phyloP scores from a whole-genome alignment of 2,329 filamentous ascomycete genomes.

The Dactylellina cionopaga region DNA sequence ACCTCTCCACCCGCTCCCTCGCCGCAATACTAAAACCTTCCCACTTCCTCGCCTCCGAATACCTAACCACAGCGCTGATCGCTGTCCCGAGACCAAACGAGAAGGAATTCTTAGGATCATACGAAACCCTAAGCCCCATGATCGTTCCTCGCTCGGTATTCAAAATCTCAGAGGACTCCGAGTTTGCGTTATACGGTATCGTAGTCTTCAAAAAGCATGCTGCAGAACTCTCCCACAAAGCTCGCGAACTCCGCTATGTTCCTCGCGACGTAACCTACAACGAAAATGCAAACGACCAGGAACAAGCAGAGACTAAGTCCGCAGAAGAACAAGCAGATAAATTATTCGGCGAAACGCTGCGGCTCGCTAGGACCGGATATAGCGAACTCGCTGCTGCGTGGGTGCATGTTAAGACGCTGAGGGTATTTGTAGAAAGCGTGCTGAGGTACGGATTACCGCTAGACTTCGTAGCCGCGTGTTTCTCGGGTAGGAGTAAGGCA shows the following conservation, averaged over 20 bases:
- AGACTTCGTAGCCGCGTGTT: conserved; percentile 79
- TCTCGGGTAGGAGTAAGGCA: conserved; percentile 72
- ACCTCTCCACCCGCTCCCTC: conserved; percentile 92
- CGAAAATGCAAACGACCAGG: conserved; percentile 87
- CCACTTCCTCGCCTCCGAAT: conserved; percentile 87
- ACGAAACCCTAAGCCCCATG: conserved; percentile 89
- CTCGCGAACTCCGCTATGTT: conserved; percentile 91
- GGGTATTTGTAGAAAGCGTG: conserved; percentile 98
- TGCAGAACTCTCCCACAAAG: conserved; percentile 88
- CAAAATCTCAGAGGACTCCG: conserved; percentile 83
- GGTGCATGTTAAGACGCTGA: conserved; percentile 87
- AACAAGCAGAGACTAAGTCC: conserved; percentile 84
- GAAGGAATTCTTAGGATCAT: conserved; percentile 88
- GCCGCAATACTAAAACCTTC: conserved; percentile 85
- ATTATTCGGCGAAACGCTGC: conserved; percentile 89
- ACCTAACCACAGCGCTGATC: conserved; percentile 93
- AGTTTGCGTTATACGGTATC: conserved; percentile 87
- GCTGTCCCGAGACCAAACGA: conserved; percentile 81
- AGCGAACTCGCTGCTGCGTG: conserved; percentile 96
- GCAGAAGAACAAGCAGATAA: conserved; percentile 87
- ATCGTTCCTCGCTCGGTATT: conserved; percentile 89
- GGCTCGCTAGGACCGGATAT: conserved; percentile 89
- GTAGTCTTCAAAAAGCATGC: conserved; percentile 93
- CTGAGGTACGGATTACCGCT: conserved; percentile 91
- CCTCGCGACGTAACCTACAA: conserved; percentile 94